Evolutionary conservation across 331 rosid genomes (phyloP).

Genomic region (Spiraea crenata): DNA sequence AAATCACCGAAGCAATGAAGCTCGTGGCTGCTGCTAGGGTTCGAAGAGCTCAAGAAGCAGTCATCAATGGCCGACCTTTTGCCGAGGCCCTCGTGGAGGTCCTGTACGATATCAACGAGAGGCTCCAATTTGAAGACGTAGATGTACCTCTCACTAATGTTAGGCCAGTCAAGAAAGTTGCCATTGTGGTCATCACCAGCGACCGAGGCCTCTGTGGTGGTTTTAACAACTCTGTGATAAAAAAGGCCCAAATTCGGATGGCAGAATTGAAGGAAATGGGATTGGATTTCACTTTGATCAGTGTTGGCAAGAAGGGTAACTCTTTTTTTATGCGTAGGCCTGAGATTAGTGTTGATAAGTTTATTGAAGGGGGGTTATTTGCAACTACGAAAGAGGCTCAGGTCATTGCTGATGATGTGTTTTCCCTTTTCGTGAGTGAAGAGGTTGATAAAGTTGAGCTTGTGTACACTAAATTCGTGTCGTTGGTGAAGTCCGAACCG

Average conservation of each 20-base stretch:
- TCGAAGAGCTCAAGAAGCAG: slow-evolving; percentile 50
- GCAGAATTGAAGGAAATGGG: slow-evolving; percentile 46
- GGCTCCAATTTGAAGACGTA: slow-evolving; percentile 28
- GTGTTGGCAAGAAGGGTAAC: slow-evolving; percentile 64
- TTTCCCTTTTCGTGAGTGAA: slow-evolving; percentile 62
- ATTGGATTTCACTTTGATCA: slow-evolving; percentile 51
- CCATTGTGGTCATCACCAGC: slow-evolving; percentile 35
- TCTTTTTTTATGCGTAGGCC: slow-evolving; percentile 32
- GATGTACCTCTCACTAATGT: slow-evolving; percentile 30
- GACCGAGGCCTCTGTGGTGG: slow-evolving; percentile 46
- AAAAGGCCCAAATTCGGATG: slow-evolving; percentile 48
- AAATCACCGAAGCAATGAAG: slow-evolving; percentile 48
- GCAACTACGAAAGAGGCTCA: slow-evolving; percentile 66
- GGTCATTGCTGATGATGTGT: slow-evolving; percentile 64
- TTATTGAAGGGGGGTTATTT: slow-evolving; percentile 28
- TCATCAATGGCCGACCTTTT: slow-evolving; percentile 43
- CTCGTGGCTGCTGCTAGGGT: slow-evolving; percentile 43
- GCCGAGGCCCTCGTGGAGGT: slow-evolving; percentile 39
- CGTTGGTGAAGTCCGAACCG: slow-evolving; percentile 62
- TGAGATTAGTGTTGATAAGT: slow-evolving; percentile 27
- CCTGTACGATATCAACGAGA: slow-evolving; percentile 33
- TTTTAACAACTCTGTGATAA: slow-evolving; percentile 30
- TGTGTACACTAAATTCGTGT: slow-evolving; percentile 62
- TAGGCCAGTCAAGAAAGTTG: slow-evolving; percentile 34
- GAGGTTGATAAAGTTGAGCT: slow-evolving; percentile 85